Base-by-base conservation (phyloP, 2,329 filamentous ascomycete genomes). In the Colletotrichum sidae region DNA sequence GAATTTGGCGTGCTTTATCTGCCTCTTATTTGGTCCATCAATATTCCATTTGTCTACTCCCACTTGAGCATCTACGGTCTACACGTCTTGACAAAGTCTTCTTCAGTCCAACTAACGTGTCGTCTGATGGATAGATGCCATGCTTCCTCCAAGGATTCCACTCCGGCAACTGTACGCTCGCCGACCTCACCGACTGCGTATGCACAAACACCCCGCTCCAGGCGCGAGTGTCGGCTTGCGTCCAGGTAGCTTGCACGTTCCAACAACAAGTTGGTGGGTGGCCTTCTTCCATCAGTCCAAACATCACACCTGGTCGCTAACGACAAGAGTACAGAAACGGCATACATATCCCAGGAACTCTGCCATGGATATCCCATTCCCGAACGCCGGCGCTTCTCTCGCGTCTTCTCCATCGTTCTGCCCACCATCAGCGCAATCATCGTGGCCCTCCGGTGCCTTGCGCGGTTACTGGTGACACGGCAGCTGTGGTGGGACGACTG, bases 401-500 rank as follows among this genome's bases (percentile, higher is more conserved):
- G 51, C 2, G 8, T 67, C 2, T 60, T 59, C 4, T 55, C 67
- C 25, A 47, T 67, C 34, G 51, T 46, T 1, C 39, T 66, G 6
- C 55, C 60, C 2, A 6, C 35, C 5, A 25, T 68, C 10, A 67
- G 55, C 17, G 17, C 49, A 6, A n/a, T 50, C 6, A 47, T 46
- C 4, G 67, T 68, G 1, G 34, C 37, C 4, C 64, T 68, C 2
- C 46, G 67, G 4, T 68, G 58, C 6, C 13, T 60, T 6, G 59
- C 64, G 2, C 51, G 67, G 34, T 34, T 57, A 11, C 42, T 41
- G 1, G 47, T 58, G 4, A 56, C 67, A 3, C 58, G 44, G 5
- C 34, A 37, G 9, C 44, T 67, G 5, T 68, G 67, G 67, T 67
- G 67, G 67, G 64, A 68, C 33, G 67, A 68, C 8, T 57, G 59